phyloP scores from a whole-genome alignment of 1,139 yeast species.

The Pneumocystis sp. region DNA sequence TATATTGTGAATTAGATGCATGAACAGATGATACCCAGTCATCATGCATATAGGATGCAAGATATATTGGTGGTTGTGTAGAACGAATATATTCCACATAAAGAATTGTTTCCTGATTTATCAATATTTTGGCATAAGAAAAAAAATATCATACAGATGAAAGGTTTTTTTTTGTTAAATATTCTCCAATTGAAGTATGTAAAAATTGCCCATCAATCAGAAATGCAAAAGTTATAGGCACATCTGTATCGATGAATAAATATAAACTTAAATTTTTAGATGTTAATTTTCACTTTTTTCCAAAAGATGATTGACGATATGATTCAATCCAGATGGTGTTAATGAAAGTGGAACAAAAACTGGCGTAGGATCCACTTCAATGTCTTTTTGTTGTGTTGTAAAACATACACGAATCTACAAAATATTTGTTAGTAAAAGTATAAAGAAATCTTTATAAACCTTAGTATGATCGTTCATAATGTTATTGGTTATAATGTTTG shows the following conservation, averaged over 20 bases:
- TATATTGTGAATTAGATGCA: slow-evolving; percentile 30
- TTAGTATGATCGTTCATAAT: neutral
- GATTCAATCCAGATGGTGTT: slow-evolving; percentile 84
- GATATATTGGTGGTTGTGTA: slow-evolving; percentile 79
- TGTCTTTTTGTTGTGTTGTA: slow-evolving; percentile 74
- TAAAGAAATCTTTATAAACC: neutral
- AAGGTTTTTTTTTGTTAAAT: slow-evolving; percentile 58
- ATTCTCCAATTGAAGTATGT: slow-evolving; percentile 65
- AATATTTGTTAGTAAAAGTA: neutral
- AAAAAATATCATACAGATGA: slow-evolving; percentile 30
- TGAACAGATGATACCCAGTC: slow-evolving; percentile 88
- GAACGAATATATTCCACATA: slow-evolving; percentile 83
- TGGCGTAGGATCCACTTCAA: slow-evolving; percentile 53
- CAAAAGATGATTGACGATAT: slow-evolving; percentile 80
- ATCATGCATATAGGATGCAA: slow-evolving; percentile 78
- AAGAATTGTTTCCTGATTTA: slow-evolving; percentile 45
- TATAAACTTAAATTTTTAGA: slow-evolving; percentile 19
- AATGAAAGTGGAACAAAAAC: slow-evolving; percentile 73
- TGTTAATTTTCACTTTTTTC: slow-evolving; percentile 16
- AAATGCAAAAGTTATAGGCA: slow-evolving; percentile 82
- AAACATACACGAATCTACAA: slow-evolving; percentile 8
- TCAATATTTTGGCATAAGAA: neutral
- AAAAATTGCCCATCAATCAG: slow-evolving; percentile 50
- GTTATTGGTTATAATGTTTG: neutral
- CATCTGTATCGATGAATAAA: slow-evolving; percentile 21